These are phyloP conservation scores for Aspergillus affinis DNA, from an alignment of 495 filamentous ascomycete genomes.

Conservation along the genomic window DNA sequence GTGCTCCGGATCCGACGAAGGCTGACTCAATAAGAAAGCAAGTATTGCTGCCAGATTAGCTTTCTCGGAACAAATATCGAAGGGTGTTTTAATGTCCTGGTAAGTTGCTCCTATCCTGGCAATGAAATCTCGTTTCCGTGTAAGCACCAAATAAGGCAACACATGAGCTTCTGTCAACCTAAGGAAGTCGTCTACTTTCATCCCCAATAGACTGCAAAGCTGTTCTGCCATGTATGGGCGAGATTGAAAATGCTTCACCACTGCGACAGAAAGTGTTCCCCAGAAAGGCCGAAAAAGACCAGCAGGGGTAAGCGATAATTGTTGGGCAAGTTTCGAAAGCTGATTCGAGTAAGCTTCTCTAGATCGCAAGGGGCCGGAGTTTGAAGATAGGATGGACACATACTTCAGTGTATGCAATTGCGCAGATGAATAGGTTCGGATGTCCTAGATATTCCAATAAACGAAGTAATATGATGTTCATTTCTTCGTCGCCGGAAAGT, in stretches of 20 bases:
- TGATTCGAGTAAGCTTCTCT: slow-evolving; percentile 18
- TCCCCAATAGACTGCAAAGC: slow-evolving; percentile 74
- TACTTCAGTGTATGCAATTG: slow-evolving; percentile 79
- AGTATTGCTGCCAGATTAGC: slow-evolving; percentile 77
- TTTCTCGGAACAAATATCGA: slow-evolving; percentile 59
- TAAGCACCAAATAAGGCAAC: slow-evolving; percentile 80
- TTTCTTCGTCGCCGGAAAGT: slow-evolving; percentile 68
- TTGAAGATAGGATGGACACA: slow-evolving; percentile 11
- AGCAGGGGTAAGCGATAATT: slow-evolving; percentile 55
- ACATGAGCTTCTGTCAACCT: slow-evolving; percentile 76
- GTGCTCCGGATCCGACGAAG: slow-evolving; percentile 61
- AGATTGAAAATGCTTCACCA: slow-evolving; percentile 75
- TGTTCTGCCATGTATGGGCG: slow-evolving; percentile 79
- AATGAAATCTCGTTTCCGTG: slow-evolving; percentile 74
- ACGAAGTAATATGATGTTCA: slow-evolving; percentile 79
- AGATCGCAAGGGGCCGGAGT: neutral
- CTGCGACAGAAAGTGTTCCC: slow-evolving; percentile 73
- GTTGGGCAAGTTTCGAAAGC: slow-evolving; percentile 64
- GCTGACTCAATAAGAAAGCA: slow-evolving; percentile 74
- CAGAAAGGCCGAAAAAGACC: slow-evolving; percentile 83
- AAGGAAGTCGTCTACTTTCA: slow-evolving; percentile 71
- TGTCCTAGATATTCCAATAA: slow-evolving; percentile 86
- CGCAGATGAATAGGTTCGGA: slow-evolving; percentile 73
- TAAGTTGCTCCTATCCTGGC: slow-evolving; percentile 75
- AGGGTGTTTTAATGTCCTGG: slow-evolving; percentile 55